Base-by-base conservation (phyloP, 108 stramenopile species). In the Nitzschia sp. region DNA sequence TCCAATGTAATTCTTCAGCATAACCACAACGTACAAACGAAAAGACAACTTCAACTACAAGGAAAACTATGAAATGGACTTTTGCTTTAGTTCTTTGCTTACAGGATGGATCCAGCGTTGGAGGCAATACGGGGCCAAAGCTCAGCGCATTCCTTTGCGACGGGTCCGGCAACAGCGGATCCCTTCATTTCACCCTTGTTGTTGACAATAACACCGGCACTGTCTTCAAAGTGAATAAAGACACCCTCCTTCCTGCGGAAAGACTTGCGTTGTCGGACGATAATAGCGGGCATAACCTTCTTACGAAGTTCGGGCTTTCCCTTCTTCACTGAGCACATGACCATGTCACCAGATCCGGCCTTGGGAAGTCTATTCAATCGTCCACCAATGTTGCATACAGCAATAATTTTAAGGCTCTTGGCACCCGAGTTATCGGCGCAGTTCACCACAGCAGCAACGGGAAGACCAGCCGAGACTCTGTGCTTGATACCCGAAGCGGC, bases 181-280 rank as follows among this genome's bases (percentile, higher is more conserved):
- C 99, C 99, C 90, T 99, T 99, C 99, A 99, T 99, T 85, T 99
- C 99, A 68, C 99, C 99, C 96, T 99, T 98, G 84, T 96, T 97
- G 89, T 99, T 99, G 59, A 99, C 99, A 77, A 99, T 99, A 35
- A 99, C 99, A 69, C 98, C 99, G 21, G 98, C 99, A 83, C 90
- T 96, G 80, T 99, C 99, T 79, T 99, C 99, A 76, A 99, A 99
- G 83, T 98, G 97, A 71, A 98, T 98, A 80, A 97, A 98, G 23
- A 97, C 92, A 33, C 98, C 98, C 82, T 99, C 98, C 95, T 97
- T 98, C 75, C 99, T 86, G 74, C 99, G 85, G 92, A 97, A 99
- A 44, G 96, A 83, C 87, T 99, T 99, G 84, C 99, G 92, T 90
- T 98, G 97, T 78, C 99, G 79, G 56, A 99, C 96, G 71, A 99